These are phyloP conservation scores for Apophysomyces elegans DNA, from an alignment of 371 early-diverging fungal species.

Conservation along the genomic window DNA sequence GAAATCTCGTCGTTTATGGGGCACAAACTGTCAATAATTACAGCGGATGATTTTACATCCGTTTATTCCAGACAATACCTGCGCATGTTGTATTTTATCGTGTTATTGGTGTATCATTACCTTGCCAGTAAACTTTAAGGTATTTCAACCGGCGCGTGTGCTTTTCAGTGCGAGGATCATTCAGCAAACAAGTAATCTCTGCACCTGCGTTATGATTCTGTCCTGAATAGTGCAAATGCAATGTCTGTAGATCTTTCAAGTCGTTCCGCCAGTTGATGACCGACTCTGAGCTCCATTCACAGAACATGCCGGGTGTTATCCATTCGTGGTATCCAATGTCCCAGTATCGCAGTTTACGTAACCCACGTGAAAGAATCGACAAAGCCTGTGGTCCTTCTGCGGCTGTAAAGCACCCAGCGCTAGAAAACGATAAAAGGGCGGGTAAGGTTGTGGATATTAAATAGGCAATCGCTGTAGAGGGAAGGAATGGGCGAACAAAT, in stretches of 20 bases:
- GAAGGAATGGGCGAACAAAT: slow-evolving; percentile 21
- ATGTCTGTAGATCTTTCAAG: background rate
- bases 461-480: slow-evolving; percentile 22
- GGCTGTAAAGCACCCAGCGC: slow-evolving; percentile 24
- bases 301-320: slow-evolving; percentile 15
- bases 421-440: slow-evolving; percentile 18
- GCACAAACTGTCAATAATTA: too few relatives aligned
- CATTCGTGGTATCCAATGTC: slow-evolving; percentile 40
- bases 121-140: background rate
- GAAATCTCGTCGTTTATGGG: too few relatives aligned
- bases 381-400: slow-evolving; percentile 24
- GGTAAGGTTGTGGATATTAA: slow-evolving; percentile 29
- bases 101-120: background rate
- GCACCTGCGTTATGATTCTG: background rate
- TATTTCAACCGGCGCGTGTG: background rate
- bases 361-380: slow-evolving; percentile 25
- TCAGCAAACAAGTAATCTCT: background rate
- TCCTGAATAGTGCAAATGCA: background rate
- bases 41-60: too few relatives aligned
- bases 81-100: background rate
- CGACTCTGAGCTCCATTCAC: background rate
- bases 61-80: too few relatives aligned
- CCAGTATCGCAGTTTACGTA: slow-evolving; percentile 26
- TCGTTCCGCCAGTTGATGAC: slow-evolving; percentile 5
- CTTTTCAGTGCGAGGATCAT: background rate